Base-by-base conservation (phyloP, 225 moss, liverwort and hornwort species). In the Rhytidiadelphus loreus region DNA sequence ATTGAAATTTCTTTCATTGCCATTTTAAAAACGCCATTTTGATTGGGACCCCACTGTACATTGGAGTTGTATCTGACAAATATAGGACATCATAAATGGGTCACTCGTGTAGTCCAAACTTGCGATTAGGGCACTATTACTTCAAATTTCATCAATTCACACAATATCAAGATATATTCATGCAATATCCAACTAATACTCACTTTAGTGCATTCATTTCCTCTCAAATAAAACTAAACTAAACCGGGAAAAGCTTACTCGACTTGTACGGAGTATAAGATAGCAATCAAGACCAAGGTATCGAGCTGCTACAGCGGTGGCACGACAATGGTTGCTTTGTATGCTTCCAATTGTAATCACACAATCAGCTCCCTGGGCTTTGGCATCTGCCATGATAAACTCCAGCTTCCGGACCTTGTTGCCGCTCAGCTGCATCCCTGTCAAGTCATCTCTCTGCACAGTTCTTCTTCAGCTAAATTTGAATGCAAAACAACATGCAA, bases 321-420 rank as follows among this genome's bases (percentile, higher is more conserved):
- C 97, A 90, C 97, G 94, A 88, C 96, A 97, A 83, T 97, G 97
- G 80, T 97, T 97, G 82, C 99, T 99, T 86, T 99, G 99, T 44
- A 96, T 94, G 85, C 97, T 94, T 65, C 99, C 99, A 59, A 97
- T 93, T 48, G 99, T 97, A 44, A 99, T 92, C 71, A 99, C 97
- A 91, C 97, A 96, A 86, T 97, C 96, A n/a, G 99, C 97, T 12
- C 97, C 97, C 81, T 95, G 92, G 16, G 92, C 93, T 90, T 96
- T 97, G 19, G 95, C 96, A 77, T 97, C 97, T 78, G 97, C 96
- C 92, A 99, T 93, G 33, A 99, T 88, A 87, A 99, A 99, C 92
- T 99, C 96, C 62, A 99, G 92, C 95, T 97, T 99, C 72, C 97
- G 95, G 57, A 99, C 96, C 93, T 97, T 97, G 94, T 96, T 96